Evolutionary conservation across 177 flowering plant species (phyloP), one percentile per base, ranked within the genome.

Genomic region (Vitis hybrid): DNA sequence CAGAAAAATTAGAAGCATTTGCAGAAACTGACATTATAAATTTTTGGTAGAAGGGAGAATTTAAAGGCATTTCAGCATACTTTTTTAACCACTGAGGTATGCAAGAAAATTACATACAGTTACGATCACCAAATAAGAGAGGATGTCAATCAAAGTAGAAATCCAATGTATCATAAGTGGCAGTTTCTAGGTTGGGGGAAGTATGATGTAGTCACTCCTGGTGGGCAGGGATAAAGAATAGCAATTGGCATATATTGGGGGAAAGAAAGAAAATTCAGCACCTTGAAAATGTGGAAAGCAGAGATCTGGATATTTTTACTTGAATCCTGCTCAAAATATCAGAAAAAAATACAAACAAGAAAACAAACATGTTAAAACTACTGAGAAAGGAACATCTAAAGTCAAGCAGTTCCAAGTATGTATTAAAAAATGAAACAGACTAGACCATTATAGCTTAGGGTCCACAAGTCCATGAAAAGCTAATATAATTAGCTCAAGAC

Each of bases 221-320:
- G 44, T 11, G 65, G 52, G 19, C 28, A 28, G 49, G 20, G 31
- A 33, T 52, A 20, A 52, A 17, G 20, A 24, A 1, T 4, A 53
- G 63, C 20, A 62, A 47, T 56, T 2, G 60, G 13, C 52, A 18
- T 20, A n/a, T 9, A 0, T 14, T 17, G 3, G 18, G 33, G 55
- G 19, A n/a, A 17, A 7, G 49, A n/a, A 28, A 9, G 19, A 49
- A 22, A 14, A 19, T 18, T 14, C 4, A 51, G 66, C 74, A 96
- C 99, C 99, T 96, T 96, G 79, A 96, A 96, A 73, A 96, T 88
- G 76, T 96, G 99, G 79, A 96, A 96, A 56, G 99, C 97, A 38
- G 97, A 88, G 15, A 92, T 80, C 80, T 90, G 97, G 69, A 96
- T 94, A 72, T 92, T 96, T 89, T 90, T 96, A 87, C 98, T 96